A percentile compares a stretch with the other conserved stretches of the same genome.
phyloP scores from a whole-genome alignment of 2,329 filamentous ascomycete species.

The Trichoderma sp. region DNA sequence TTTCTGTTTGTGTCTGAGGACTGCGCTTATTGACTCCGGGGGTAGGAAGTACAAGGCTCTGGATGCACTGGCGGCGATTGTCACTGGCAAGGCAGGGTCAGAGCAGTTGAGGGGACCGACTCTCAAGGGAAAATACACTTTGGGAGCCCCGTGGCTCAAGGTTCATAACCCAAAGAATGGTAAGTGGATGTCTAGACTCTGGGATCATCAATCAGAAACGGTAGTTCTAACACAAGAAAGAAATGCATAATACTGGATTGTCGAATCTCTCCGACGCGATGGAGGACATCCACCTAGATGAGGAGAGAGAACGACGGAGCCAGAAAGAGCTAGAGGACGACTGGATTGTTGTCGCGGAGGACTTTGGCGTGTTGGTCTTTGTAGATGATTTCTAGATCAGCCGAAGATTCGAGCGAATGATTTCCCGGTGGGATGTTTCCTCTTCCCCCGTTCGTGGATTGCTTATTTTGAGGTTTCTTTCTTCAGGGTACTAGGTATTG shows the following conservation, averaged over 20 bases:
- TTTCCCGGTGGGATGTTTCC: not conserved
- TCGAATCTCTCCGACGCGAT: not conserved
- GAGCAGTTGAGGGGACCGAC: no score
- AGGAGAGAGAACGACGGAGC: not conserved
- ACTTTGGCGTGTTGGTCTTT: not conserved
- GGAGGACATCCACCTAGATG: not conserved
- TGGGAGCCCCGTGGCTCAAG: not conserved
- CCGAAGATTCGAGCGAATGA: not conserved
- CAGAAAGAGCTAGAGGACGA: not conserved
- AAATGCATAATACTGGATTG: fast-evolving
- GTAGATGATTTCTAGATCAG: not conserved
- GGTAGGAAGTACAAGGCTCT: no score
- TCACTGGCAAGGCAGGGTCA: not conserved
- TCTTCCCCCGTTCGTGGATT: not conserved
- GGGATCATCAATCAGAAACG: not conserved
- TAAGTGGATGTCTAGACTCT: not conserved
- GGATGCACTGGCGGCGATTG: not conserved
- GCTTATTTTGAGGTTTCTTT: not conserved
- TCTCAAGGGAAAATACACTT: not conserved
- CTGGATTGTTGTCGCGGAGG: not conserved
- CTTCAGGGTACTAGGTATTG: not conserved
- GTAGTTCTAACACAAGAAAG: not conserved
- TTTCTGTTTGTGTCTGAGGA: not conserved
- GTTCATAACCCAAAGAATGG: not conserved
- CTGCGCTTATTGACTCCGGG: no score